Evolutionary conservation across 1,284 basidiomycete genomes (phyloP).

Genomic region (Kwoniella shivajii): DNA sequence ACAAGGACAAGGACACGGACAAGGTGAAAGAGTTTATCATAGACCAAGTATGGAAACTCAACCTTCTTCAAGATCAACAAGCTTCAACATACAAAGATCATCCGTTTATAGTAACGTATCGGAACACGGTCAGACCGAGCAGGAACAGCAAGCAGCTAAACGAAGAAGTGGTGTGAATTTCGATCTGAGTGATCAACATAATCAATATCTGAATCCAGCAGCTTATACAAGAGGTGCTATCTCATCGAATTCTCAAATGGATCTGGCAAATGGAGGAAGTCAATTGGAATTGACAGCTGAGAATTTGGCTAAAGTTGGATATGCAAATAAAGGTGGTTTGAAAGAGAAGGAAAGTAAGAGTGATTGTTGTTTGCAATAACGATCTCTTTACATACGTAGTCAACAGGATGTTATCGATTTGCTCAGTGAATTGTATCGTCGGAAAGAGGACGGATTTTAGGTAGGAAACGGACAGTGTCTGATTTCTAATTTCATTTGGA

Average conservation of each 20-base stretch:
- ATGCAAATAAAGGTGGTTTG: not conserved
- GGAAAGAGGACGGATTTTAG: not conserved
- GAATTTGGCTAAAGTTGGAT: not conserved
- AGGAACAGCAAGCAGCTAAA: constrained; percentile 2
- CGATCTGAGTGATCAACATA: not conserved
- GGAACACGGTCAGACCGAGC: constrained; percentile 12
- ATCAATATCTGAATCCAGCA: not conserved
- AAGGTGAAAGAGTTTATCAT: not conserved
- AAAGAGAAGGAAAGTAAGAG: constrained; percentile 27
- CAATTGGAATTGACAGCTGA: constrained; percentile 4
- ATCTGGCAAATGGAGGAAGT: not conserved
- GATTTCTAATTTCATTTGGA: not conserved
- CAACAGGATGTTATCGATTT: too few relatives aligned
- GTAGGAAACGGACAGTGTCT: not conserved
- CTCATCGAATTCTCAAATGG: not conserved
- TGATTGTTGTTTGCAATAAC: constrained; percentile 31
- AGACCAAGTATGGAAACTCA: constrained; percentile 17
- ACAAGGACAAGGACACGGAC: not conserved
- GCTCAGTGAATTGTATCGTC: too few relatives aligned
- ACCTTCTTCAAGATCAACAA: constrained; percentile 5
- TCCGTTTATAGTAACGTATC: constrained; percentile 13
- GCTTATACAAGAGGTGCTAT: not conserved
- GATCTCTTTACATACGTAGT: too few relatives aligned
- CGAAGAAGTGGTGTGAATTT: constrained; percentile 10
- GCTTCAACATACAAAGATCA: constrained; percentile 11